A percentile compares a stretch with the other conserved stretches of the same genome.
Evolutionary conservation across 2,329 filamentous ascomycete species (phyloP).

Genomic region (Cercospora brassicicola): DNA sequence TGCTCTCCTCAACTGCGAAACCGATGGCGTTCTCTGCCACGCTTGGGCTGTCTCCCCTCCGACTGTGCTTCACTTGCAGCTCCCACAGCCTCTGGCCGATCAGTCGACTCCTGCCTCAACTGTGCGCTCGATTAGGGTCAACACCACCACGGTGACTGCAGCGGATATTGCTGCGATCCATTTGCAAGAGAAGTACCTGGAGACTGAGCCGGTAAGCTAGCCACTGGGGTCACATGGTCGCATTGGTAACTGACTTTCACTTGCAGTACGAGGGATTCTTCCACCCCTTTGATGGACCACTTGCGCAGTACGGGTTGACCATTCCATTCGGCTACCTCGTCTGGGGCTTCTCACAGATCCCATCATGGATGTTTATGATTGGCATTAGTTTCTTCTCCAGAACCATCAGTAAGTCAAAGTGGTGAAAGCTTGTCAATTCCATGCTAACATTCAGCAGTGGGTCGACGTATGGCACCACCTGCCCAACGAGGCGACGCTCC

Average conservation of each 20-base stretch:
- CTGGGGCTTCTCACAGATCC: slow-evolving; percentile 61
- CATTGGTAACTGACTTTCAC: neutral
- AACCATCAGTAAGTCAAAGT: slow-evolving; percentile 54
- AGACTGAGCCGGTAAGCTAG: slow-evolving; percentile 40
- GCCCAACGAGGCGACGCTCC: slow-evolving; percentile 7
- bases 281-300: slow-evolving; percentile 71
- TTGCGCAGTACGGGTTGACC: slow-evolving; percentile 62
- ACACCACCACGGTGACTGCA: slow-evolving; percentile 66
- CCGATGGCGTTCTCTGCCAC: slow-evolving; percentile 73
- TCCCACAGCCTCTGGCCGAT: slow-evolving; percentile 61
- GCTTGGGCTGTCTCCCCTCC: slow-evolving; percentile 67
- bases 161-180: slow-evolving; percentile 63
- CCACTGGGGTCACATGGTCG: neutral
- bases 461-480: slow-evolving; percentile 10
- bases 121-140: slow-evolving; percentile 65
- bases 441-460: slow-evolving; percentile 9
- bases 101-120: slow-evolving; percentile 64
- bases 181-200: slow-evolving; percentile 58
- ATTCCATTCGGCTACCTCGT: slow-evolving; percentile 67
- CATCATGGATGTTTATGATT: slow-evolving; percentile 76
- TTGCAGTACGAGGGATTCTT: slow-evolving; percentile 62
- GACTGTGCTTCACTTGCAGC: slow-evolving; percentile 63
- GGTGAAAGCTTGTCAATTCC: neutral
- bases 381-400: slow-evolving; percentile 70
- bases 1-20: slow-evolving; percentile 71